phyloP scores from a whole-genome alignment of 2,329 filamentous ascomycete genomes.

The Exophiala oligosperma region DNA sequence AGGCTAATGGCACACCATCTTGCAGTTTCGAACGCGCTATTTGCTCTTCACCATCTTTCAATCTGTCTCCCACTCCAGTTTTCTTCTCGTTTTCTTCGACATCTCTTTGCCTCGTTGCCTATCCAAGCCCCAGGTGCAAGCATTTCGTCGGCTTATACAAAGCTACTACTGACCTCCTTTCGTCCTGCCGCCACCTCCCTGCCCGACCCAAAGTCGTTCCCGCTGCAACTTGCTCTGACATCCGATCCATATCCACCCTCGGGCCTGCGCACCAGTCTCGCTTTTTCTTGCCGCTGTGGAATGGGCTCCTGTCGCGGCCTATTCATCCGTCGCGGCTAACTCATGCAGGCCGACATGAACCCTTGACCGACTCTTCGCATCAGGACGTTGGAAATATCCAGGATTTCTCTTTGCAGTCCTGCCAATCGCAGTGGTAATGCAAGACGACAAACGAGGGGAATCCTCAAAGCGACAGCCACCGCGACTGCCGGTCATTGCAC shows the following conservation, averaged over 20 bases:
- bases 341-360: conserved; percentile 22
- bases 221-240: no score
- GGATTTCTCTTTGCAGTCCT: conserved; percentile 35
- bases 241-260: background rate
- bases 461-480: conserved; percentile 39
- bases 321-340: background rate
- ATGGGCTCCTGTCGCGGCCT: background rate
- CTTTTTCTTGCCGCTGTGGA: background rate
- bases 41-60: background rate
- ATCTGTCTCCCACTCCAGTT: background rate
- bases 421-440: conserved; percentile 36
- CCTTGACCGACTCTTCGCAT: conserved; percentile 6
- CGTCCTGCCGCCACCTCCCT: background rate
- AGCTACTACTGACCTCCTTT: background rate
- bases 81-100: background rate
- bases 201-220: no score
- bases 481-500: conserved; percentile 46
- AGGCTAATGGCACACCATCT: background rate
- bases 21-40: background rate
- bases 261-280: no score
- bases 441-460: conserved; percentile 37
- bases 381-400: background rate
- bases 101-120: background rate
- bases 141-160: background rate
- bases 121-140: no score